Conservation (phyloP, 2,329 filamentous ascomycete genomes). For the Aureobasidium vineae region DNA sequence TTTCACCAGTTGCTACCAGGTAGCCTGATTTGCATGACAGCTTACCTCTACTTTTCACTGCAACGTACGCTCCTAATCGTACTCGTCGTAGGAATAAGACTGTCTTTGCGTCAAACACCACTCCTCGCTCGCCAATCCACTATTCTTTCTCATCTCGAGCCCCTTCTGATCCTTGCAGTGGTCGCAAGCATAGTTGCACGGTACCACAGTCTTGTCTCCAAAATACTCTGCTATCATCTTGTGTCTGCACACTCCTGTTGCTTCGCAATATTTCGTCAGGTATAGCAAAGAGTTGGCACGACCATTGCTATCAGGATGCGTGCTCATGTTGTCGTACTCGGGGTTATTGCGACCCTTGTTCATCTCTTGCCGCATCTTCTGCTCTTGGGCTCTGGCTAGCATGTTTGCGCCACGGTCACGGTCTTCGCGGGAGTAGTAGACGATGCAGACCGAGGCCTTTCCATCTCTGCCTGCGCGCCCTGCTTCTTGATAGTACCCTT, state of each 20-base stretch:
- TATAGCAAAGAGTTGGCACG: constrained; percentile 50
- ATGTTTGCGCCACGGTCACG: constrained; percentile 66
- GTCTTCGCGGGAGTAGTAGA: constrained; percentile 90
- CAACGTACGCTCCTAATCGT: constrained; percentile 32
- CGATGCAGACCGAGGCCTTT: constrained; percentile 78
- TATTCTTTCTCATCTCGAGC: constrained; percentile 47
- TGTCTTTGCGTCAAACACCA: constrained; percentile 51
- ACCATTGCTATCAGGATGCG: constrained; percentile 43
- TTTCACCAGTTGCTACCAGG: no score
- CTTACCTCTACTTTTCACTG: neutral
- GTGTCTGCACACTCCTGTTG: constrained; percentile 70
- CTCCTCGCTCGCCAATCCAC: constrained; percentile 49
- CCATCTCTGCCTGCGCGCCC: constrained; percentile 88
- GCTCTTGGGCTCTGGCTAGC: constrained; percentile 47
- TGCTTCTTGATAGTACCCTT: constrained; percentile 95
- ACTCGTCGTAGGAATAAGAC: constrained; percentile 41
- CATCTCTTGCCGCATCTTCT: constrained; percentile 32
- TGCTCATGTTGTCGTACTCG: constrained; percentile 46
- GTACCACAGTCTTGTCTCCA: constrained; percentile 54
- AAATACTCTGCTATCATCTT: constrained; percentile 73
- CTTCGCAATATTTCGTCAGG: constrained; percentile 79
- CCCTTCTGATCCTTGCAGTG: constrained; percentile 47
- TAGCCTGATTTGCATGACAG: no score
- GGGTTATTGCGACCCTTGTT: constrained; percentile 33
- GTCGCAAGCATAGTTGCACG: constrained; percentile 51